phyloP scores from a whole-genome alignment of 176 grass and related monocot genomes.

The Pharus latifolius region DNA sequence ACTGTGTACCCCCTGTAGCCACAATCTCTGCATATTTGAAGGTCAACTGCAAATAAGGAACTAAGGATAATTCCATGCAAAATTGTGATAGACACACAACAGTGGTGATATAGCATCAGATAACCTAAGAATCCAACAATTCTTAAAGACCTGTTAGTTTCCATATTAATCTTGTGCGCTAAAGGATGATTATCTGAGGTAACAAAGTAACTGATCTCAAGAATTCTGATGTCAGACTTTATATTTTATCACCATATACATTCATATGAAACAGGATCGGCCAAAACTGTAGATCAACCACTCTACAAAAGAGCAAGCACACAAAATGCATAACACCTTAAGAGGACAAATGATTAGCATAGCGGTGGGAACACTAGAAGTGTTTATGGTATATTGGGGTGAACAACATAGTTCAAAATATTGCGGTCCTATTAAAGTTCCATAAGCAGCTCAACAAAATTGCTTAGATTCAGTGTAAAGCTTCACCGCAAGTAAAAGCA shows the following conservation, averaged over 20 bases:
- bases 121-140: neutral
- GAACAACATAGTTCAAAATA: neutral
- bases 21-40: constrained; percentile 51
- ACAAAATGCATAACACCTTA: neutral
- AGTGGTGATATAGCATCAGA: neutral
- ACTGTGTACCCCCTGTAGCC: constrained; percentile 59
- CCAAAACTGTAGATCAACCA: neutral
- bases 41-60: neutral
- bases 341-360: neutral
- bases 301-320: no score
- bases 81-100: neutral
- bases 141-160: neutral
- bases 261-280: neutral
- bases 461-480: neutral
- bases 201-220: neutral
- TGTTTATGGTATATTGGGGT: neutral
- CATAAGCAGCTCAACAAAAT: neutral
- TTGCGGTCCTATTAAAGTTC: neutral
- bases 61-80: neutral
- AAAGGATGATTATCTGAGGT: neutral
- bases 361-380: neutral
- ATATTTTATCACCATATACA: neutral
- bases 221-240: neutral
- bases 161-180: neutral
- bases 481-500: neutral